Evolutionary conservation across 2,329 filamentous ascomycete genomes (phyloP).

Genomic region (Drechslera avenae): DNA sequence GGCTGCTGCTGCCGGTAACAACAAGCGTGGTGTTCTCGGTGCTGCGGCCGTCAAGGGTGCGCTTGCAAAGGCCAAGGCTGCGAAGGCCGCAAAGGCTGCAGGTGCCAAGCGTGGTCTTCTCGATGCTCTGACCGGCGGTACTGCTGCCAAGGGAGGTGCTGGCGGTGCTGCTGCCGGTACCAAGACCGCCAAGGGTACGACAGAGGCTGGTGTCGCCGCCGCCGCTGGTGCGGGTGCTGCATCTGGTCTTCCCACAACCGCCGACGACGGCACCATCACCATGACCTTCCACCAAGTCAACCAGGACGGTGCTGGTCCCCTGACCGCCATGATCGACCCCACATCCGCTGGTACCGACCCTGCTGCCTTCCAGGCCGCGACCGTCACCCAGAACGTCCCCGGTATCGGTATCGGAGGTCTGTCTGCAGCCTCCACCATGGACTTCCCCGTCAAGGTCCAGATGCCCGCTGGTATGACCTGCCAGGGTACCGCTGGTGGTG

Average conservation of each 20-base stretch:
- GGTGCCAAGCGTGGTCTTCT: constrained; percentile 32
- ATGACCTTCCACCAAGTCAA: constrained; percentile 73
- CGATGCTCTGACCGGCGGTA: constrained; percentile 30
- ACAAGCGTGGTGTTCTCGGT: constrained; percentile 34
- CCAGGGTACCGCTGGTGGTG: constrained; percentile 63
- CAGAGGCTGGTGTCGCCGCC: constrained; percentile 60
- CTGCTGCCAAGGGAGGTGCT: constrained; percentile 5
- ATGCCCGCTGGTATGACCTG: constrained; percentile 73
- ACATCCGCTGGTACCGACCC: constrained; percentile 68
- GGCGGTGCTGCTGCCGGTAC: constrained; percentile 44
- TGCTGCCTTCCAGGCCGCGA: constrained; percentile 63
- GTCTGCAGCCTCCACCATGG: constrained; percentile 64
- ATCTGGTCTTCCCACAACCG: constrained; percentile 64
- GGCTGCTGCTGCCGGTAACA: constrained; percentile 4
- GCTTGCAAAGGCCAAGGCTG: neutral
- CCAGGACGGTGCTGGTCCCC: constrained; percentile 70
- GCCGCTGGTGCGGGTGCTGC: constrained; percentile 60
- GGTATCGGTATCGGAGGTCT: constrained; percentile 63
- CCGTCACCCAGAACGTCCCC: constrained; percentile 66
- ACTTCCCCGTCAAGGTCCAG: constrained; percentile 68
- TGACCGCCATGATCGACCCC: constrained; percentile 64
- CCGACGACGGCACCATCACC: constrained; percentile 64
- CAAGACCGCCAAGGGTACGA: constrained; percentile 55
- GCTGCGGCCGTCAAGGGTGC: constrained; percentile 24
- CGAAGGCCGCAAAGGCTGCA: constrained; percentile 4